Conservation (phyloP, 225 moss, liverwort and hornwort species). For the Polytrichum commune region DNA sequence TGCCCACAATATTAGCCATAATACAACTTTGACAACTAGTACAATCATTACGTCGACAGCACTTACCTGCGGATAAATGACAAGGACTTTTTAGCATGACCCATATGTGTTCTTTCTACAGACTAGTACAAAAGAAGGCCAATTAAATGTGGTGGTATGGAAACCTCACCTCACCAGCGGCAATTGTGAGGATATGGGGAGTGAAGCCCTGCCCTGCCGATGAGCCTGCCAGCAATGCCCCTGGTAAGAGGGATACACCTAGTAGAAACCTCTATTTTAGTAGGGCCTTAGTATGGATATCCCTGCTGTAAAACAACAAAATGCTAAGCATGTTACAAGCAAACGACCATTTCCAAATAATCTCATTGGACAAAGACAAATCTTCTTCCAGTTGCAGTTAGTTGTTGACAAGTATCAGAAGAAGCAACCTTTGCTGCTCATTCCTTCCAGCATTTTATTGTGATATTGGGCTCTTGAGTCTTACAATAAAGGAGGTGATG, state of each 20-base stretch:
- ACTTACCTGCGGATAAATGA: too few relatives aligned
- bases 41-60: too few relatives aligned
- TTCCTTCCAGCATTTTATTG: neutral
- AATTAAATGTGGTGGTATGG: too few relatives aligned
- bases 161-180: conserved; percentile 62
- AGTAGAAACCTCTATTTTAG: neutral
- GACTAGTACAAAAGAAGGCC: too few relatives aligned
- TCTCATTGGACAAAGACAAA: neutral
- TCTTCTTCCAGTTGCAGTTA: too few relatives aligned
- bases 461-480: neutral
- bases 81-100: too few relatives aligned
- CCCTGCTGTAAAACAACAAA: neutral
- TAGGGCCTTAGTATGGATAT: neutral
- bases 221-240: conserved; percentile 44
- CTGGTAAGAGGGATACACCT: conserved; percentile 1
- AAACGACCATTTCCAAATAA: neutral
- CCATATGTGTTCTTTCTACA: too few relatives aligned
- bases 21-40: neutral
- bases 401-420: neutral
- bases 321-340: neutral
- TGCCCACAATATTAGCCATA: neutral
- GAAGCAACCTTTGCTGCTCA: neutral
- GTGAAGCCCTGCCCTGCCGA: conserved; percentile 54
- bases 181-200: conserved; percentile 66
- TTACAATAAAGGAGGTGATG: conserved; percentile 2